Evolutionary conservation across 2,329 filamentous ascomycete genomes (phyloP).

Genomic region (Thermomyces lanuginosus): DNA sequence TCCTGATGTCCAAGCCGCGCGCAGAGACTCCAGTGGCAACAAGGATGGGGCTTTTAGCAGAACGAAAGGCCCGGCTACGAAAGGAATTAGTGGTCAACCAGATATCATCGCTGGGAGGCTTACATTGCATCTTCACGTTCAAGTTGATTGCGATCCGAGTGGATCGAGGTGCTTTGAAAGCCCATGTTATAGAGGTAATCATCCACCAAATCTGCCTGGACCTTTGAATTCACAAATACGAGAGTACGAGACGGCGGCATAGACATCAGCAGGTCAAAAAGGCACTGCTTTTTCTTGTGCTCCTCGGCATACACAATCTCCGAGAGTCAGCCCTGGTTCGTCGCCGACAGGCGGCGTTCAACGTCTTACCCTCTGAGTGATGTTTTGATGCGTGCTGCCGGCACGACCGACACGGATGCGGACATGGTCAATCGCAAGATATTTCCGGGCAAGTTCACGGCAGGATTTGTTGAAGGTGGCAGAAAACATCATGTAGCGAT

Average conservation of each 20-base stretch:
- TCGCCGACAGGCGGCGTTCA: too few species aligned
- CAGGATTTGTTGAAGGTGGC: conserved; percentile 78
- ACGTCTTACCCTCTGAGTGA: conserved; percentile 51
- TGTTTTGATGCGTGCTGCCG: conserved; percentile 67
- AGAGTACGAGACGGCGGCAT: conserved; percentile 62
- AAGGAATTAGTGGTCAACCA: conserved; percentile 1
- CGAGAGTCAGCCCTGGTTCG: too few species aligned
- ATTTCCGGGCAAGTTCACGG: conserved; percentile 58
- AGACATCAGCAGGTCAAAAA: conserved; percentile 56
- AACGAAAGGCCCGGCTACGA: conserved; percentile 54
- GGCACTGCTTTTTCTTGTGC: conserved; percentile 49
- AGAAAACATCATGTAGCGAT: conserved; percentile 68
- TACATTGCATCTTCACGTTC: conserved; percentile 84
- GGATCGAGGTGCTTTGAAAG: conserved; percentile 75
- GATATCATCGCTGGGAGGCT: conserved; percentile 15
- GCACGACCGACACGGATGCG: conserved; percentile 76
- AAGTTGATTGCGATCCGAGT: conserved; percentile 68
- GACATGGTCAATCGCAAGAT: conserved; percentile 57
- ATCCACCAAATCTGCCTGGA: conserved; percentile 64
- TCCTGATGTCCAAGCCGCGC: conserved; percentile 74
- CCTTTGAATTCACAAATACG: conserved; percentile 76
- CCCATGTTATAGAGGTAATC: conserved; percentile 70
- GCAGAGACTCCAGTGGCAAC: conserved; percentile 75
- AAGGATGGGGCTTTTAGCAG: conserved; percentile 58
- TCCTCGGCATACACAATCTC: conserved; percentile 51